phyloP scores from a whole-genome alignment of 768 basidiomycete genomes.

The Solioccasus polychromus region DNA sequence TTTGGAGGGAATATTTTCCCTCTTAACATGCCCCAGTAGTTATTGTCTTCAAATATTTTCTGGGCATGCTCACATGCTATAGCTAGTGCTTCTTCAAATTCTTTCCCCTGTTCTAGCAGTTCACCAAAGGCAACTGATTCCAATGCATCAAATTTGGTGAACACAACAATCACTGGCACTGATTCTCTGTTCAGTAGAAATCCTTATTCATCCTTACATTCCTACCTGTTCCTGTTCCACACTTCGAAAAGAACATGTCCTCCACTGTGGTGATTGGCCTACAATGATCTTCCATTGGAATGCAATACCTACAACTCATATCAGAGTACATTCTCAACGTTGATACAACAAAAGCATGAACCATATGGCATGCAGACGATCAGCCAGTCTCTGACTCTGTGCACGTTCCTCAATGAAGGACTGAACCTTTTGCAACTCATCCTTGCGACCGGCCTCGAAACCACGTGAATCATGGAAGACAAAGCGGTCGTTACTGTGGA shows the following conservation, averaged over 20 bases:
- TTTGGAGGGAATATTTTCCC: not conserved
- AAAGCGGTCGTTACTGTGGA: too few species aligned
- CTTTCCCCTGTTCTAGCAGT: conserved; percentile 8
- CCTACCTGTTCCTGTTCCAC: conserved; percentile 11
- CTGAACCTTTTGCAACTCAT: too few species aligned
- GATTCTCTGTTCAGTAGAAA: conserved; percentile 15
- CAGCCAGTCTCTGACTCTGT: conserved; percentile 2
- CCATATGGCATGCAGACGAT: conserved; percentile 42
- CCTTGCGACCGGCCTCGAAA: too few species aligned
- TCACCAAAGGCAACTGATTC: conserved; percentile 14
- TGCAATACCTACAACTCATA: conserved; percentile 35
- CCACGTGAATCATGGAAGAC: too few species aligned
- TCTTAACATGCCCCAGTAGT: not conserved
- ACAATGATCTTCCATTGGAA: conserved; percentile 24
- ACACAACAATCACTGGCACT: too few species aligned
- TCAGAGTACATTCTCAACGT: conserved; percentile 5
- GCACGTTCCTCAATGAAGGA: conserved; percentile 34
- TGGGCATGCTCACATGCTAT: too few species aligned
- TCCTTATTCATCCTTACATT: not conserved
- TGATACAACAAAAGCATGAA: not conserved
- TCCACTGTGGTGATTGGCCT: conserved; percentile 28
- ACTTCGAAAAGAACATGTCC: conserved; percentile 29
- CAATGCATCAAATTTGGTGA: conserved; percentile 38
- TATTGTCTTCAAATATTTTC: too few species aligned
- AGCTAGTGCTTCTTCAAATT: not conserved